These are phyloP conservation scores for Tinospora cordifolia DNA, from an alignment of 164 flowering plant genomes.

Conservation along the genomic window DNA sequence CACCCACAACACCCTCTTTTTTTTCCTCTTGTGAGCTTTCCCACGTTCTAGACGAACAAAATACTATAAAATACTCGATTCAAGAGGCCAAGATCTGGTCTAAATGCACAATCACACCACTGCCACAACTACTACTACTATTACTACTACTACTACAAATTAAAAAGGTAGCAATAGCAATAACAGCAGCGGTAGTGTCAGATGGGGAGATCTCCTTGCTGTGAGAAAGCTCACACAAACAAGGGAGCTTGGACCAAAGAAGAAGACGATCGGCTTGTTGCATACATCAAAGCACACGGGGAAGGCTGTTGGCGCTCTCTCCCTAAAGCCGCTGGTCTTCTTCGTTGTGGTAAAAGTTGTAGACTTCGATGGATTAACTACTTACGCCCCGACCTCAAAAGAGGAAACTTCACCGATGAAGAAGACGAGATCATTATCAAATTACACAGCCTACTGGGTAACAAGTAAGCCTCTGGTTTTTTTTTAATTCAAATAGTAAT, in stretches of 20 bases:
- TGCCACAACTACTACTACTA: not conserved
- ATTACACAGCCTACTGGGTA: constrained; percentile 87
- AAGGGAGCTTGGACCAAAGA: constrained; percentile 96
- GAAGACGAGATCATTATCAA: constrained; percentile 96
- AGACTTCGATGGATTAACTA: constrained; percentile 96
- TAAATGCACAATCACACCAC: not conserved
- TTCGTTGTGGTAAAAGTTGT: constrained; percentile 92
- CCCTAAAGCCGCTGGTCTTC: constrained; percentile 93
- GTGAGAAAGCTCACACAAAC: constrained; percentile 93
- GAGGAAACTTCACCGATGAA: constrained; percentile 89
- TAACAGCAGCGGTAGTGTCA: not conserved
- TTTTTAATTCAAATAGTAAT: no score
- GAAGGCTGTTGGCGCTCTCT: constrained; percentile 96
- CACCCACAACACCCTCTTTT: not conserved
- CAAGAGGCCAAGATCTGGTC: constrained; percentile 6
- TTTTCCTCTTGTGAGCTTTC: constrained; percentile 15
- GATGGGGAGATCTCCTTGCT: constrained; percentile 95
- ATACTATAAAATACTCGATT: constrained; percentile 36
- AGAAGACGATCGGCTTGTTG: constrained; percentile 77
- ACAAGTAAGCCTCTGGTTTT: constrained; percentile 56
- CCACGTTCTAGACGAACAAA: constrained; percentile 28
- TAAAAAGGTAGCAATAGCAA: not conserved
- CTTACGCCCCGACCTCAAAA: constrained; percentile 83
- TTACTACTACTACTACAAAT: not conserved
- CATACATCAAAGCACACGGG: constrained; percentile 74